Conservation (phyloP, 1,139 yeast species). For the Taphrina communis region DNA sequence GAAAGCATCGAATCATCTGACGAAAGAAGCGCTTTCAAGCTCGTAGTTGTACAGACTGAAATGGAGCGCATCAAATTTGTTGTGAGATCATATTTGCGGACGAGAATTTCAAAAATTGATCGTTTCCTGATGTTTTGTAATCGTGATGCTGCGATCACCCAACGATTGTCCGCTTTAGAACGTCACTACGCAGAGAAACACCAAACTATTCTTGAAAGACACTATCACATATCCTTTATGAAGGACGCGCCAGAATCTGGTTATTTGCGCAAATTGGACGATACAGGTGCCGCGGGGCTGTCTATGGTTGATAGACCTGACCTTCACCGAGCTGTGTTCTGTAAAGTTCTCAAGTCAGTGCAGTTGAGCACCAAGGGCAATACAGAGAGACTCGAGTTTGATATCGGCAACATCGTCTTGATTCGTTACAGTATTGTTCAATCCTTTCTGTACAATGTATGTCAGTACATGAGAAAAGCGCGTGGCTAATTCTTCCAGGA, state of each 20-base stretch:
- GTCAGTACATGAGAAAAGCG: neutral
- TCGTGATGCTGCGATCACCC: conserved; percentile 26
- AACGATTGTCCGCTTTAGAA: conserved; percentile 42
- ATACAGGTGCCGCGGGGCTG: conserved; percentile 68
- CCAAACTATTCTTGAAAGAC: conserved; percentile 64
- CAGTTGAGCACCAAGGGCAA: conserved; percentile 51
- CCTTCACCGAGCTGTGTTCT: conserved; percentile 73
- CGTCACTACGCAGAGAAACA: conserved; percentile 55
- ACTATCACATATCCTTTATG: conserved; percentile 73
- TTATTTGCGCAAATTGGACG: conserved; percentile 71
- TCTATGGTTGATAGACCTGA: conserved; percentile 84
- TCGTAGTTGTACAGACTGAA: conserved; percentile 88
- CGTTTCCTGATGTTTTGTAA: conserved; percentile 64
- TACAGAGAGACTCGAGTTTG: conserved; percentile 68
- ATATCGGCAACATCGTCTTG: conserved; percentile 73
- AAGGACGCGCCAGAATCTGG: conserved; percentile 65
- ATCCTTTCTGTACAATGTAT: neutral
- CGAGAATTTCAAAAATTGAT: conserved; percentile 74
- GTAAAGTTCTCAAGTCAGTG: conserved; percentile 60
- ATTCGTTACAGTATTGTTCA: conserved; percentile 60
- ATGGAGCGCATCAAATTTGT: conserved; percentile 83
- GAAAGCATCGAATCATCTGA: conserved; percentile 34
- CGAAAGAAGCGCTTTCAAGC: conserved; percentile 55
- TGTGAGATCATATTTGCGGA: conserved; percentile 76
- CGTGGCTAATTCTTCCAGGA: conserved; percentile 4